Evolutionary conservation across 805 yeast genomes (phyloP).

Genomic region (Sugiyamaella boreocaroliniensis): DNA sequence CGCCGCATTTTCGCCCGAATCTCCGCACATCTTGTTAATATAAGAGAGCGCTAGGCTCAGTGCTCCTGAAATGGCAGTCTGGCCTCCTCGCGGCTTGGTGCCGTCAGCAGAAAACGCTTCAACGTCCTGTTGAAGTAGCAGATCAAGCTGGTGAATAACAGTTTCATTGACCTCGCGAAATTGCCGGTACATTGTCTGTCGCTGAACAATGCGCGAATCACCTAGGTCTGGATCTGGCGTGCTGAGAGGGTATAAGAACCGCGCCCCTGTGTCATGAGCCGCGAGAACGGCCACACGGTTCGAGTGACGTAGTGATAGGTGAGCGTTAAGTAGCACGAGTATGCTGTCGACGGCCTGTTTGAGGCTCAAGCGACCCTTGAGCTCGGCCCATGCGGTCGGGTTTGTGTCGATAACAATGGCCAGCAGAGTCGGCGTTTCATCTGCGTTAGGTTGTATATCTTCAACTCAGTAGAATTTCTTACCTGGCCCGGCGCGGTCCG

Average conservation of each 20-base stretch:
- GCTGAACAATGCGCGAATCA: slow-evolving; percentile 26
- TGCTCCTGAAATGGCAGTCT: slow-evolving; percentile 59
- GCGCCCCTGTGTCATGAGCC: slow-evolving; percentile 63
- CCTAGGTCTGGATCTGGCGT: background rate
- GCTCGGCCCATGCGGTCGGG: slow-evolving; percentile 58
- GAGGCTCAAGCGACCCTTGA: slow-evolving; percentile 37
- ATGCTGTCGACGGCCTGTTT: slow-evolving; percentile 58
- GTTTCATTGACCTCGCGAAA: slow-evolving; percentile 73
- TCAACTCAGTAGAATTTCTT: background rate
- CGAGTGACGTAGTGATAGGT: slow-evolving; percentile 73
- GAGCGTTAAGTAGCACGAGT: slow-evolving; percentile 78
- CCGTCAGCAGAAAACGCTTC: slow-evolving; percentile 28
- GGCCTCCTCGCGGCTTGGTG: slow-evolving; percentile 5
- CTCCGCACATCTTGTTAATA: slow-evolving; percentile 51
- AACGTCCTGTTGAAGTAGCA: slow-evolving; percentile 31
- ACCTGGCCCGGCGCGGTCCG: slow-evolving; percentile 1
- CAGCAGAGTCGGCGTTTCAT: slow-evolving; percentile 71
- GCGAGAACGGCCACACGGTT: slow-evolving; percentile 79
- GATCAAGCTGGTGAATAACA: slow-evolving; percentile 53
- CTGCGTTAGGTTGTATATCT: slow-evolving; percentile 24
- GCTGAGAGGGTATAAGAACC: slow-evolving; percentile 56
- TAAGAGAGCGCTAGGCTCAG: slow-evolving; percentile 75
- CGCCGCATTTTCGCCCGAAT: slow-evolving; percentile 36
- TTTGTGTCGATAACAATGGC: slow-evolving; percentile 73
- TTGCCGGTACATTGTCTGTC: slow-evolving; percentile 69